phyloP scores from a whole-genome alignment of 768 basidiomycete species.

The Sporobolomyces phaffii region DNA sequence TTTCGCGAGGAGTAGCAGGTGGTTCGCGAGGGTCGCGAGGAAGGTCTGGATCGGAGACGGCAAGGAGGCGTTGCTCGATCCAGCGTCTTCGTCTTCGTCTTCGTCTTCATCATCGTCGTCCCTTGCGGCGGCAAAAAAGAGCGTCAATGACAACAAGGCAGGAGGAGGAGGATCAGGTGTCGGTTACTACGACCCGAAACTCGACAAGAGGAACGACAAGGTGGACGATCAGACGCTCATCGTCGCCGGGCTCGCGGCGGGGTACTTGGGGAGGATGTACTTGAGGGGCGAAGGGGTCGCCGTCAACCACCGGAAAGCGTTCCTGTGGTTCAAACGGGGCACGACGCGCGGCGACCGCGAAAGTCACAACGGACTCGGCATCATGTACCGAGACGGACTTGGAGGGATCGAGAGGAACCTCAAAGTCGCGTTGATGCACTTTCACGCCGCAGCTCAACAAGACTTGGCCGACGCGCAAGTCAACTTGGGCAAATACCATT shows the following conservation, averaged over 20 bases:
- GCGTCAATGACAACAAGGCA: too few relatives aligned
- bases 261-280: conserved; percentile 87
- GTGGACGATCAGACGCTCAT: conserved; percentile 49
- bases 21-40: conserved; percentile 78
- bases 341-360: conserved; percentile 63
- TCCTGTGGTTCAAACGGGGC: conserved; percentile 84
- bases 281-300: conserved; percentile 86
- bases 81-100: too few relatives aligned
- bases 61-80: conserved; percentile 45
- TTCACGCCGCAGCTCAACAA: conserved; percentile 71
- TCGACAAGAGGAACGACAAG: conserved; percentile 43
- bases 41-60: conserved; percentile 83
- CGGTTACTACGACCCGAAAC: conserved; percentile 43
- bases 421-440: conserved; percentile 61
- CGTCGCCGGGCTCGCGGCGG: conserved; percentile 73
- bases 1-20: conserved; percentile 66
- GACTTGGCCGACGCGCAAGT: conserved; percentile 90
- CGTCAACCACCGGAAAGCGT: conserved; percentile 59
- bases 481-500: conserved; percentile 67
- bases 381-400: conserved; percentile 86
- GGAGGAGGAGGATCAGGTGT: conserved; percentile 8
- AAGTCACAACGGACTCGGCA: conserved; percentile 80
- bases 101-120: too few relatives aligned
- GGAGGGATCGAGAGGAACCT: conserved; percentile 61
- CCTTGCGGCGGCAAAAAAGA: too few relatives aligned